A percentile compares a stretch with the other conserved stretches of the same genome.
phyloP scores from a whole-genome alignment of 2,329 filamentous ascomycete species.

The Nigrograna mackinnonii region DNA sequence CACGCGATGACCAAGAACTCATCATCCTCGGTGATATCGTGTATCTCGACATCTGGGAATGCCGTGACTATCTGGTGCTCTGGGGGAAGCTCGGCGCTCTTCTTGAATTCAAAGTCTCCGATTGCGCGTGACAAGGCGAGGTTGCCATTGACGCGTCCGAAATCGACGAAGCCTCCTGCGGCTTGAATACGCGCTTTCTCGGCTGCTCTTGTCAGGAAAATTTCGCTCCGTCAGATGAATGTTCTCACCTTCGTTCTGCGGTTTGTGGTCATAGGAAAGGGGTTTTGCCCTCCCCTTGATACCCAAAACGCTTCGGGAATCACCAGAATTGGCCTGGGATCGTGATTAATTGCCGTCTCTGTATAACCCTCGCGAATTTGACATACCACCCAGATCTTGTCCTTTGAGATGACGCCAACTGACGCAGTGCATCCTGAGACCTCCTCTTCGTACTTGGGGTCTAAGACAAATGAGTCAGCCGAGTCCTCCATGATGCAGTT shows the following conservation, averaged over 20 bases:
- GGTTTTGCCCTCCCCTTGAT: constrained; percentile 98
- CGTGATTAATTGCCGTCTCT: constrained; percentile 16
- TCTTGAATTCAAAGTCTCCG: constrained; percentile 99
- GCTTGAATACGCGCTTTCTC: constrained; percentile 96
- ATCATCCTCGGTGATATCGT: constrained; percentile 89
- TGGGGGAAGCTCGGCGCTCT: constrained; percentile 94
- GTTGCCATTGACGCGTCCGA: constrained; percentile 97
- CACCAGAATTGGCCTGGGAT: constrained; percentile 87
- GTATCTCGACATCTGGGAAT: constrained; percentile 89
- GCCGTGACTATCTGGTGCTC: constrained; percentile 99
- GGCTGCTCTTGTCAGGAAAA: no score
- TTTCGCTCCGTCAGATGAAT: no score
- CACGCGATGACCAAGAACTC: constrained; percentile 68
- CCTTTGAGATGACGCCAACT: constrained; percentile 82
- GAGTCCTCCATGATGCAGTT: constrained; percentile 6
- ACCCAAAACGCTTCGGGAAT: constrained; percentile 91
- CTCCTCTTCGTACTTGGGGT: constrained; percentile 96
- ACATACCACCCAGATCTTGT: constrained; percentile 95
- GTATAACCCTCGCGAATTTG: background rate
- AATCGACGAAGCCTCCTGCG: constrained; percentile 96
- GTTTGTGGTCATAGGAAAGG: constrained; percentile 98
- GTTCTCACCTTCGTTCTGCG: constrained; percentile 85
- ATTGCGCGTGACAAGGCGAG: constrained; percentile 95
- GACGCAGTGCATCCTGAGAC: constrained; percentile 97
- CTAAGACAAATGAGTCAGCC: constrained; percentile 55